Evolutionary conservation across 1,139 yeast genomes (phyloP), one percentile per base, ranked within the genome.

Genomic region (Yamadazyma pseudoaaseri): DNA sequence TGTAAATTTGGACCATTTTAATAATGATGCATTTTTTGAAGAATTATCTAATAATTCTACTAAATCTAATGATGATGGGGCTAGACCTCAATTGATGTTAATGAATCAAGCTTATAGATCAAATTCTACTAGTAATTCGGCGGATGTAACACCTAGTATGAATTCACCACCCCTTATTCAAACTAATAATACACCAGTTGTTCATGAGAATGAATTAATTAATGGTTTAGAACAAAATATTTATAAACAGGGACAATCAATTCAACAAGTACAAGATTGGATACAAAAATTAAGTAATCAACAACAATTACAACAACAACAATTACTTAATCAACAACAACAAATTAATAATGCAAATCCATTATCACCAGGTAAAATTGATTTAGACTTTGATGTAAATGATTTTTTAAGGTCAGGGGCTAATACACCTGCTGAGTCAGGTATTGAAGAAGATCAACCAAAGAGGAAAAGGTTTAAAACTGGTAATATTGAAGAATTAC

Each of bases 221-320:
- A 49, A 46, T 30, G 68, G 65, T 2, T 51, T 72, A 33, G 76
- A 72, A 44, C 67, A 63, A 25, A 74, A 65, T 38, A 58, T 76
- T 7, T 55, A 56, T 36, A 69, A 63, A 45, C 80, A 76, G 42
- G 80, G 78, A 8, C 73, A 70, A 40, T 70, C 79, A 3, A 66
- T 77, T 34, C 76, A 67, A 51, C 81, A 76, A 47, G 78, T 75
- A 1, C 78, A 75, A 48, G 81, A 77, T 43, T 75, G 81, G 80
- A 65, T 76, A 30, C 75, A 62, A 37, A 71, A 62, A 35, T 52
- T 72, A 31, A 65, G 70, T 2, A 53, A 48, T 29, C 68, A 64
- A 34, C 72, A 62, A 30, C 62, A 58, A 23, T 59, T 58, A 24
- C 64, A 58, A 31, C 57, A 53, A 33, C 58, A 55, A 30, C 24